Conservation (phyloP, 2,329 filamentous ascomycete species). For the Talaromyces sp. region DNA sequence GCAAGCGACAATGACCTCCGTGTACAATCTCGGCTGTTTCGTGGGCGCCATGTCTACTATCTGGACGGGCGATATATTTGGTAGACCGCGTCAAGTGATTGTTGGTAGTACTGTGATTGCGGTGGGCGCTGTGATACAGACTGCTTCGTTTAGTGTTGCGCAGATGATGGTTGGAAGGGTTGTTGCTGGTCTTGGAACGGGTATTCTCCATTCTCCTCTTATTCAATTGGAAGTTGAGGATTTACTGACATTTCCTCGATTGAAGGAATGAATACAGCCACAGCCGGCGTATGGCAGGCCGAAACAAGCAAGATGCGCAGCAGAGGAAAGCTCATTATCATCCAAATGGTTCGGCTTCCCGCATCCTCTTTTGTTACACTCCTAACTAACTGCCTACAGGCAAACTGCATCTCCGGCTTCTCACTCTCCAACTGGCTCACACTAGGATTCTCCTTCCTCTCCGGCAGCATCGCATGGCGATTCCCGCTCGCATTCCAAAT, state of each 20-base stretch:
- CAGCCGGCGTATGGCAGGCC: conserved; percentile 47
- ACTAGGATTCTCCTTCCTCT: conserved; percentile 39
- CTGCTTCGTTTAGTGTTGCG: conserved; percentile 43
- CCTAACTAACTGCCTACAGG: conserved; percentile 40
- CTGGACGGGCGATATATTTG: conserved; percentile 18
- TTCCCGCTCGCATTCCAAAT: conserved; percentile 46
- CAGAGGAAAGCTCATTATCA: conserved; percentile 28
- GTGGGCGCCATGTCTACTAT: conserved; percentile 18
- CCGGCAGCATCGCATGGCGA: conserved; percentile 41
- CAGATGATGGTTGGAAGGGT: conserved; percentile 50
- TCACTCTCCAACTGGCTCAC: conserved; percentile 51
- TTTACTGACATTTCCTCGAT: background rate
- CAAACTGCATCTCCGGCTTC: conserved; percentile 50
- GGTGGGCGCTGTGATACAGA: conserved; percentile 49
- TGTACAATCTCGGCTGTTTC: conserved; percentile 21
- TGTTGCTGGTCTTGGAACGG: conserved; percentile 50
- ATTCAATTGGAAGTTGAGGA: conserved; percentile 21
- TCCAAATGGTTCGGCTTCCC: conserved; percentile 28
- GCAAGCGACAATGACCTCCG: conserved; percentile 20
- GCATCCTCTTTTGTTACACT: background rate
- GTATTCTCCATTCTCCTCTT: conserved; percentile 21
- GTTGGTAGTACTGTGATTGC: conserved; percentile 27
- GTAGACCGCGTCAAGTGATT: conserved; percentile 17
- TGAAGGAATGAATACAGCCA: conserved; percentile 44
- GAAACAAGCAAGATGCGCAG: conserved; percentile 44